Evolutionary conservation across 2,329 filamentous ascomycete species (phyloP).

Genomic region (Canariomyces notabilis): DNA sequence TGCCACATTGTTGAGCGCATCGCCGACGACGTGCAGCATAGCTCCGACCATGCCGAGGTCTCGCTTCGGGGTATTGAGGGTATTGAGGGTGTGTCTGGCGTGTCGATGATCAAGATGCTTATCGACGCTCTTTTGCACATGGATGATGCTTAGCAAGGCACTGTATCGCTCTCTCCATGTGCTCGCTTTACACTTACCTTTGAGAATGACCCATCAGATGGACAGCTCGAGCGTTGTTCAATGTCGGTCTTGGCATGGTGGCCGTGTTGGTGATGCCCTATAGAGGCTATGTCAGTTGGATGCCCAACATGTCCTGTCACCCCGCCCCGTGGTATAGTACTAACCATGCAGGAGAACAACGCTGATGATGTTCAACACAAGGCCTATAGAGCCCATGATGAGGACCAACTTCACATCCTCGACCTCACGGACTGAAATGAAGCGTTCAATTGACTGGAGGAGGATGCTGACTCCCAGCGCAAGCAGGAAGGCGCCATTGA

Average conservation of each 20-base stretch:
- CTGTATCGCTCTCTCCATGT: too few species aligned
- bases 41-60: conserved; percentile 71
- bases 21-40: conserved; percentile 64
- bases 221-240: background rate
- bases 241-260: background rate
- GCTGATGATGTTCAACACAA: conserved; percentile 63
- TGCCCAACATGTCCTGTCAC: background rate
- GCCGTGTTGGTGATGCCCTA: conserved; percentile 16
- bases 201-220: conserved; percentile 14
- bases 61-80: conserved; percentile 35
- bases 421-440: conserved; percentile 54
- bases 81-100: conserved; percentile 32
- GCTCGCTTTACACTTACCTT: too few species aligned
- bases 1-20: conserved; percentile 71
- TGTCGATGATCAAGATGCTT: conserved; percentile 49
- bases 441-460: conserved; percentile 67
- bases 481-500: conserved; percentile 71
- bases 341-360: conserved; percentile 60
- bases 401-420: conserved; percentile 62
- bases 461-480: conserved; percentile 68
- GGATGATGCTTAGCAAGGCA: too few species aligned
- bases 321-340: too few species aligned
- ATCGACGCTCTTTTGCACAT: conserved; percentile 20
- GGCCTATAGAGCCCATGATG: conserved; percentile 63
- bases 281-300: background rate